Evolutionary conservation across 768 basidiomycete genomes (phyloP).

Genomic region (Leccinellum luteum): DNA sequence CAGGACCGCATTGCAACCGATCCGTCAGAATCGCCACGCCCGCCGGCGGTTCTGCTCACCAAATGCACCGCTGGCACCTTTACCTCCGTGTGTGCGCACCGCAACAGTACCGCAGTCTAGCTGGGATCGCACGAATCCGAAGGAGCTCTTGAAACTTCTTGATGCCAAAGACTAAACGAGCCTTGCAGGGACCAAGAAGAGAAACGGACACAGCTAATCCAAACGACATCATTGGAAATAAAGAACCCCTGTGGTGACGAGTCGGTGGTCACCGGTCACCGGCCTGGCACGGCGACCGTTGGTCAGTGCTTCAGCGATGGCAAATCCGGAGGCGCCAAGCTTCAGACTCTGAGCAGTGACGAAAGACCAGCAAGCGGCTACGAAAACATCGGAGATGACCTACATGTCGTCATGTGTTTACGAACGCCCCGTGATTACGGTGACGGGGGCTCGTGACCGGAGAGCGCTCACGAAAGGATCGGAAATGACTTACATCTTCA

Average conservation of each 20-base stretch:
- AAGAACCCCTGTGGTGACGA: background rate
- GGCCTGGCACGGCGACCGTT: background rate
- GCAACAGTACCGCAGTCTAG: constrained; percentile 16
- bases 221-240: background rate
- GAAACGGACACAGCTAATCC: background rate
- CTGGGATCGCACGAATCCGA: constrained; percentile 5
- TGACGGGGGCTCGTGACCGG: background rate
- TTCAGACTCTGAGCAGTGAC: background rate
- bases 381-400: background rate
- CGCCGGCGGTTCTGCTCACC: background rate
- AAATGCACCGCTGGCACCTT: background rate
- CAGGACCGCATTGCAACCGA: constrained; percentile 2
- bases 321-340: background rate
- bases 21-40: background rate
- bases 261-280: background rate
- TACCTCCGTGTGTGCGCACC: constrained; percentile 1
- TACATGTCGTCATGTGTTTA: background rate
- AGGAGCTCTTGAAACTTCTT: background rate
- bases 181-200: background rate
- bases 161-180: background rate
- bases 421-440: background rate
- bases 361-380: background rate
- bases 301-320: background rate
- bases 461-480: background rate
- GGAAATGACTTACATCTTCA: background rate